Base-by-base conservation (phyloP, 176 grass and related monocot species). In the barley (Hordeum vulgare) region DNA sequence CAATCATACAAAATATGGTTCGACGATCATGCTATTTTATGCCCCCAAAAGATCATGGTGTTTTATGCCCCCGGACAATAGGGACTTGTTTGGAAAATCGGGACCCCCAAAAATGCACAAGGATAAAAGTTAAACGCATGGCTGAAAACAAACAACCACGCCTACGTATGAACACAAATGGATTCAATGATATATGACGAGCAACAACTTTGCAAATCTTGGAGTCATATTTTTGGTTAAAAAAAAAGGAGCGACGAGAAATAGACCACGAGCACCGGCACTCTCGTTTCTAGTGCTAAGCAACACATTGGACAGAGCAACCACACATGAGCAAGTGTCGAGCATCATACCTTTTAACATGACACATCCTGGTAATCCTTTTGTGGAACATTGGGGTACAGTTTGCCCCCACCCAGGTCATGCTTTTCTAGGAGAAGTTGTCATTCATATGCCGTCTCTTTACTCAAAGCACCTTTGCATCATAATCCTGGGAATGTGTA, bases 381-480 rank as follows among this genome's bases (percentile, higher is more conserved):
- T 90, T 74, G 80, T 27, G 67, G 75, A 87, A 90, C 89, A 90
- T 59, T 49, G 80, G 67, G 77, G 84, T 80, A 83, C 88, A 83
- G 14, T 73, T 75, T 80, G 89, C 37, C 80, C 87, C 89, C 89
- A 90, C 89, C 51, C 75, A 80, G 79, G 61, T 69, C 56, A 83
- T 86, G 49, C 9, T 80, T 90, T 90, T 90, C 80, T 78, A 60
- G 45, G 88, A 51, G 74, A 79, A 82, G 73, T 67, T 83, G 72
- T 25, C 74, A 61, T 79, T 14, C 74, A 40, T 83, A 79, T 86
- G 83, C 73, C 41, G 13, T 82, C 78, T 82, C 88, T 90, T 86
- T 86, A 90, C 84, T 90, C 84, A 90, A 90, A 90, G 89, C 68
- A 87, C 80, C 80, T 80, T 83, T 68, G 68, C 84, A 83, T 75